Conservation (phyloP, 192 early-diverging fungal genomes). For the Coemansia asiatica region DNA sequence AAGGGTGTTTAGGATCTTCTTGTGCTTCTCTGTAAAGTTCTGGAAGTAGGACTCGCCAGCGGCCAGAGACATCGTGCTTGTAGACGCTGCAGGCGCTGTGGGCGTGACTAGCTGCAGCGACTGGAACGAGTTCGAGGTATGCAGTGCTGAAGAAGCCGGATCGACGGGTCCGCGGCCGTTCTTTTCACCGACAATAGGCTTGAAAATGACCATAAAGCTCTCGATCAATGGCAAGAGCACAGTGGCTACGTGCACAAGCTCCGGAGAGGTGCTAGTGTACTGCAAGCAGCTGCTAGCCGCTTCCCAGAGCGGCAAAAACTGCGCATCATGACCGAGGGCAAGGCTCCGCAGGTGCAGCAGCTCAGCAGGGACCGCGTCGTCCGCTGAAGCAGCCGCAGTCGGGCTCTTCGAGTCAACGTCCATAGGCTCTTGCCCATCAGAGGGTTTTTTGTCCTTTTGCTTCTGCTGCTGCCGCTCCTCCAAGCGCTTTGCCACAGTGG, state of each 20-base stretch:
- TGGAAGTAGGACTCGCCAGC: slow-evolving; percentile 72
- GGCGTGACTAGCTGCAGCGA: slow-evolving; percentile 18
- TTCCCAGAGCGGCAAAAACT: slow-evolving; percentile 74
- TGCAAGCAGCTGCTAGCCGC: slow-evolving; percentile 71
- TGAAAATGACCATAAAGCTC: slow-evolving; percentile 96
- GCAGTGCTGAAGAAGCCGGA: slow-evolving; percentile 31
- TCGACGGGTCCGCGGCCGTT: slow-evolving; percentile 5
- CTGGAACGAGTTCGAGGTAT: slow-evolving; percentile 34
- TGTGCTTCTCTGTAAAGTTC: slow-evolving; percentile 88
- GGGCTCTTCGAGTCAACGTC: slow-evolving; percentile 24
- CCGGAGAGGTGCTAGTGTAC: slow-evolving; percentile 70
- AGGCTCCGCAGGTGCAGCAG: slow-evolving; percentile 52
- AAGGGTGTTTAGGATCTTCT: slow-evolving; percentile 95
- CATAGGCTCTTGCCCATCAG: slow-evolving; percentile 37
- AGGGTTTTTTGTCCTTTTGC: slow-evolving; percentile 37
- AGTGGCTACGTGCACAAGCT: slow-evolving; percentile 87
- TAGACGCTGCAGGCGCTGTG: slow-evolving; percentile 18
- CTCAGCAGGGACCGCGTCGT: slow-evolving; percentile 21
- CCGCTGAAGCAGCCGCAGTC: not conserved
- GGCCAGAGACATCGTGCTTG: not conserved
- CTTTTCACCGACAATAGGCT: slow-evolving; percentile 71
- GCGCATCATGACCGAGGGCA: slow-evolving; percentile 39
- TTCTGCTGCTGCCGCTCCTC: slow-evolving; percentile 36
- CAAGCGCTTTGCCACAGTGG: slow-evolving; percentile 42
- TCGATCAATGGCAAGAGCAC: slow-evolving; percentile 93